Evolutionary conservation across 2,329 filamentous ascomycete species (phyloP).

Genomic region (Gaeumannomyces tritici): DNA sequence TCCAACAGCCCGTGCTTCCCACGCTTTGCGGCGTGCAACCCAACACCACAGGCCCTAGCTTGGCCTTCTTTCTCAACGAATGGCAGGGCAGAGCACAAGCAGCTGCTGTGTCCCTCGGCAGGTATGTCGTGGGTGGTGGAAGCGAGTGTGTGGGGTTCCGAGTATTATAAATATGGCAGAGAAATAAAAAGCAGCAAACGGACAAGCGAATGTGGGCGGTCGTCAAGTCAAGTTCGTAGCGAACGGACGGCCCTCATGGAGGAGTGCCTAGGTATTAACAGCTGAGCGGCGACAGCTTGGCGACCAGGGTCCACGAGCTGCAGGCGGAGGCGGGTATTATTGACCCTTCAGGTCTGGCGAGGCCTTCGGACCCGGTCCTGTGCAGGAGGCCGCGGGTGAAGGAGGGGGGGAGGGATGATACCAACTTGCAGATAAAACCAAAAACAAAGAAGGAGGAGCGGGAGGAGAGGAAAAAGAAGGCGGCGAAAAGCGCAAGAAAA

Average conservation of each 20-base stretch:
- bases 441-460: neutral
- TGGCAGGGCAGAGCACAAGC: neutral
- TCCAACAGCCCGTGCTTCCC: neutral
- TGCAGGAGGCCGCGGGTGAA: too few species aligned
- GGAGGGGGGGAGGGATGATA: neutral
- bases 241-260: conserved; percentile 5
- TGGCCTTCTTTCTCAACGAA: neutral
- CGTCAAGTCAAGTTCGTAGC: neutral
- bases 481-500: neutral
- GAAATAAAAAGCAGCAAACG: neutral
- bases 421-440: neutral
- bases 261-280: conserved; percentile 2
- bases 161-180: neutral
- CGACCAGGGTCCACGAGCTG: neutral
- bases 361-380: too few species aligned
- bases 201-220: neutral
- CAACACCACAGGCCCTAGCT: neutral
- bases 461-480: neutral
- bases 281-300: neutral
- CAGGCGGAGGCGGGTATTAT: neutral
- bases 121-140: neutral
- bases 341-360: neutral
- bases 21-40: neutral
- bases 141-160: neutral
- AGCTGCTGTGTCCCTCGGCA: neutral